Base-by-base conservation (phyloP, 2,329 filamentous ascomycete genomes). In the Aspergillus aculeatinus region DNA sequence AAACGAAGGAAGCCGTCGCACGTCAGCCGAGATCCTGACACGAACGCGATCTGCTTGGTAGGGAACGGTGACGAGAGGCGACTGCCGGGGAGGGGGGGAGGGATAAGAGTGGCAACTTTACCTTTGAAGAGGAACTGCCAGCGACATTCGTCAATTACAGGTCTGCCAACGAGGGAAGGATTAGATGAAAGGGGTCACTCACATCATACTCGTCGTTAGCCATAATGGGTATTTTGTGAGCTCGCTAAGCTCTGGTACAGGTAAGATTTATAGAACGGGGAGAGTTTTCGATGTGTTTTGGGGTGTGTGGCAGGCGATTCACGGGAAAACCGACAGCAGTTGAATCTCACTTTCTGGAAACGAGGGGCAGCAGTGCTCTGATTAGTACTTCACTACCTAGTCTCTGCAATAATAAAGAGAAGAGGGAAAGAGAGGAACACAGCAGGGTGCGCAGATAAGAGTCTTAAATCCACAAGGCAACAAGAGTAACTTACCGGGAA, bases 121-220 rank as follows among this genome's bases (percentile, higher is more conserved):
- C 92, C 92, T 90, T 99, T 98, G 88, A 99, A 99, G 77, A 98
- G 92, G 79, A 98, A 98, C 93, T 97, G 79, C 67, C 39, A 55
- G 54, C 60, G 54, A 65, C 59, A 39, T 21, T 73, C 72, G 55
- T 59, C 50, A 68, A 51, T 29, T 48, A 51, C 64, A 54, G 31
- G 5, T 48, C 48, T 6, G 35, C 16, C 44, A 35, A 48, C 33
- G 19, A n/a, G 29, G 23, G 52, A 7, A 51, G 12, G 60, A 29
- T 50, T 59, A 14, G 19, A 59, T 6, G 11, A 51, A 16, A 39
- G 33, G 9, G 49, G 42, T 16, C 54, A 81, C 92, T 85, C 83
- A 98, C 94, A 89, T 99, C 95, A 84, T 99, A 99, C 85, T 99
- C 95, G 87, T 99, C 95, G 89, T 98, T 99, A 76, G 94, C 95